Conservation (phyloP, 2,329 filamentous ascomycete species). For the Chrysoporthe cubensis region DNA sequence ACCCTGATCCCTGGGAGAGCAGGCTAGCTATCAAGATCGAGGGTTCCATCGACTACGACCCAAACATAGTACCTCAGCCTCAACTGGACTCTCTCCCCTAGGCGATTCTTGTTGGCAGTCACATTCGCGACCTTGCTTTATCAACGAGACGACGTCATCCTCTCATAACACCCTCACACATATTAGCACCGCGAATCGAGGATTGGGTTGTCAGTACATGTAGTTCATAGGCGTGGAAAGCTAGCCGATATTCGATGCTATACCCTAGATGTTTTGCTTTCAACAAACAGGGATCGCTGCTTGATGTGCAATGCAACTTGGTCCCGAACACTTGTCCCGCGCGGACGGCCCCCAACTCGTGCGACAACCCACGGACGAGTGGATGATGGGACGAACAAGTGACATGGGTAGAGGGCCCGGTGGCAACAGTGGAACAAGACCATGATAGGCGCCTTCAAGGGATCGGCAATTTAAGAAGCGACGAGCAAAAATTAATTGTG, state of each 20-base stretch:
- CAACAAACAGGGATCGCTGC: too few relatives aligned
- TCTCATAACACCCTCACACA: too few relatives aligned
- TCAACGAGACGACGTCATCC: too few relatives aligned
- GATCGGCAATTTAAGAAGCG: too few relatives aligned
- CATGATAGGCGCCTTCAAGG: background rate
- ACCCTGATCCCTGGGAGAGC: background rate
- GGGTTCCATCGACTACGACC: background rate
- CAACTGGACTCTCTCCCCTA: too few relatives aligned
- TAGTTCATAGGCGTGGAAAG: background rate
- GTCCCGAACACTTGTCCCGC: background rate
- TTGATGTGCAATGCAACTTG: too few relatives aligned
- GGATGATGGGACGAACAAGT: background rate
- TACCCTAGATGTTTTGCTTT: too few relatives aligned
- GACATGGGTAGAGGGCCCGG: background rate
- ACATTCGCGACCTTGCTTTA: too few relatives aligned
- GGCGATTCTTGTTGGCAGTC: too few relatives aligned
- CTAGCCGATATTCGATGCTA: too few relatives aligned
- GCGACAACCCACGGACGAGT: background rate
- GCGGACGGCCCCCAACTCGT: background rate
- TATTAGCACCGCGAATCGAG: too few relatives aligned
- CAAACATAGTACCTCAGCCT: background rate
- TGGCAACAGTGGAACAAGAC: background rate
- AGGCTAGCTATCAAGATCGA: background rate
- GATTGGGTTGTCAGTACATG: too few relatives aligned
- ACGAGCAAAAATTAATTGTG: background rate